Evolutionary conservation across 1,139 yeast species (phyloP).

Genomic region (Starmera stellimalicola): DNA sequence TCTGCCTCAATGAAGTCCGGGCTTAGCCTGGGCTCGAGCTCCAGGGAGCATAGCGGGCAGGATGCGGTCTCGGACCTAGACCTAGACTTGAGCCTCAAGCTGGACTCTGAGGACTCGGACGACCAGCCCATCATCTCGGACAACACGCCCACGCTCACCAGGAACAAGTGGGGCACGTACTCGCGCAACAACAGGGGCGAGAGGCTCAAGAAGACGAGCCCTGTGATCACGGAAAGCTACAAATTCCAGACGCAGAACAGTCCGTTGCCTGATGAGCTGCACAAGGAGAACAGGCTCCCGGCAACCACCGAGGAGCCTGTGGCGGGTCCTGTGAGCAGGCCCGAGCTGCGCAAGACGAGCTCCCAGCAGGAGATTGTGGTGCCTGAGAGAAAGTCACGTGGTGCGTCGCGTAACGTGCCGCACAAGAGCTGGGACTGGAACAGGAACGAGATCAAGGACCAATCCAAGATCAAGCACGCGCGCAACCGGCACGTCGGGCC

Average conservation of each 20-base stretch:
- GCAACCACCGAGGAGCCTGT: background rate
- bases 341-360: constrained; percentile 1
- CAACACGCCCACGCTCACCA: constrained; percentile 19
- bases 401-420: no score
- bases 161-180: constrained; percentile 29
- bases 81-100: no score
- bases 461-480: constrained; percentile 12
- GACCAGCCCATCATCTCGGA: constrained; percentile 18
- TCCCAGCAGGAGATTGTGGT: no score
- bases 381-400: background rate
- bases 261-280: background rate
- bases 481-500: constrained; percentile 20
- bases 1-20: constrained; percentile 49
- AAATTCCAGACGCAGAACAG: background rate
- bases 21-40: no score
- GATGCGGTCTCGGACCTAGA: no score
- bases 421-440: constrained; percentile 1
- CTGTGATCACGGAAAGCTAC: constrained; percentile 10
- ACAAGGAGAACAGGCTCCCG: background rate
- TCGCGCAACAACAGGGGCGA: constrained; percentile 18
- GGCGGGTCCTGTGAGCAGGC: constrained; percentile 5
- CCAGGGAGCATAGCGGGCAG: no score
- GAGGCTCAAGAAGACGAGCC: constrained; percentile 13
- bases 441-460: background rate
- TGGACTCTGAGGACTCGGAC: constrained; percentile 2